Evolutionary conservation across 1,139 yeast species (phyloP).

Genomic region (Scheffersomyces stambukii): DNA sequence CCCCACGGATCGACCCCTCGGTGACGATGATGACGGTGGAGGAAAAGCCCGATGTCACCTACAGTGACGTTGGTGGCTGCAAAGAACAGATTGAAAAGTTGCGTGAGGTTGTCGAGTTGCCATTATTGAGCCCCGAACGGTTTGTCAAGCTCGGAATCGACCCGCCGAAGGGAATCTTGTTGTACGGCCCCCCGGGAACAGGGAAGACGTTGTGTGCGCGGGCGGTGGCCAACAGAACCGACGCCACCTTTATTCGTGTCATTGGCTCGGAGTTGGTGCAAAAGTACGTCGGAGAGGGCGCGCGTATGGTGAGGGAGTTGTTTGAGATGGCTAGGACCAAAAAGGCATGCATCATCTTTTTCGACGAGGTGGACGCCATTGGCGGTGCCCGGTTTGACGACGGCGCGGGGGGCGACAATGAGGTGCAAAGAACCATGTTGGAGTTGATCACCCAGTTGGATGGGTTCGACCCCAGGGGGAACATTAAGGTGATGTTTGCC

Average conservation of each 20-base stretch:
- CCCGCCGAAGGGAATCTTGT: constrained; percentile 94
- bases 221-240: constrained; percentile 98
- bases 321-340: constrained; percentile 98
- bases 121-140: constrained; percentile 90
- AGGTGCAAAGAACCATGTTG: constrained; percentile 98
- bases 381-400: constrained; percentile 99
- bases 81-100: constrained; percentile 96
- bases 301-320: constrained; percentile 96
- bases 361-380: constrained; percentile 97
- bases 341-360: constrained; percentile 93
- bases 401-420: constrained; percentile 99
- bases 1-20: constrained; percentile 95
- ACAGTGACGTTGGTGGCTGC: constrained; percentile 94
- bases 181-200: constrained; percentile 98
- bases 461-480: constrained; percentile 98
- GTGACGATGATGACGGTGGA: constrained; percentile 99
- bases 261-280: constrained; percentile 98
- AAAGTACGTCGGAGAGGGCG: constrained; percentile 98
- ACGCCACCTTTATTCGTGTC: constrained; percentile 95
- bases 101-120: constrained; percentile 95
- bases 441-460: constrained; percentile 95
- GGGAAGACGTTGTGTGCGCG: constrained; percentile 97
- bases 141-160: constrained; percentile 95
- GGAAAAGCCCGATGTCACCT: constrained; percentile 92
- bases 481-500: constrained; percentile 98